phyloP scores from a whole-genome alignment of 169 alveolate genomes.

The Plasmodium cynomolgi region DNA sequence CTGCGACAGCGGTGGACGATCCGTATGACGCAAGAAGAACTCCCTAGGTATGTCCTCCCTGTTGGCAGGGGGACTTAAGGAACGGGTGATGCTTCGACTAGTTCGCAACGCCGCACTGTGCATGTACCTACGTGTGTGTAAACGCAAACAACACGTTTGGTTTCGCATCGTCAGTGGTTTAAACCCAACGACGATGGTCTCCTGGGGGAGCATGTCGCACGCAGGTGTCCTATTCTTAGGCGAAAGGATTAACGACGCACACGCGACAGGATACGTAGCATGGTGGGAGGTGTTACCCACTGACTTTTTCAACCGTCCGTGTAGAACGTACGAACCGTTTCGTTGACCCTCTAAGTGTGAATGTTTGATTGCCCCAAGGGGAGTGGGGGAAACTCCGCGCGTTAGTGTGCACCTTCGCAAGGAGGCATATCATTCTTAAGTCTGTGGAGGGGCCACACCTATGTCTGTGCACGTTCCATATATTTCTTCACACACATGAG shows the following conservation, averaged over 20 bases:
- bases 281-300: not conserved
- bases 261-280: not conserved
- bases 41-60: not conserved
- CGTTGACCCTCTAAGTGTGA: not conserved
- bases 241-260: not conserved
- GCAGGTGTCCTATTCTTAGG: not conserved
- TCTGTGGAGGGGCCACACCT: not conserved
- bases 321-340: not conserved
- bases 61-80: not conserved
- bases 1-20: not conserved
- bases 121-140: not conserved
- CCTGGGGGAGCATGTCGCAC: not conserved
- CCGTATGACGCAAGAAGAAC: not conserved
- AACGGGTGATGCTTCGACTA: not conserved
- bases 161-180: not conserved
- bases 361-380: not conserved
- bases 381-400: no score
- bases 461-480: not conserved
- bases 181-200: not conserved
- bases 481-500: not conserved
- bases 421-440: not conserved
- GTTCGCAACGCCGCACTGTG: not conserved
- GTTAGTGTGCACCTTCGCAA: no score
- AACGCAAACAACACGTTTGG: not conserved
- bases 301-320: not conserved